These are phyloP conservation scores for Giardia duodenalis DNA, from an alignment of 208 protist genomes.

Conservation along the genomic window DNA sequence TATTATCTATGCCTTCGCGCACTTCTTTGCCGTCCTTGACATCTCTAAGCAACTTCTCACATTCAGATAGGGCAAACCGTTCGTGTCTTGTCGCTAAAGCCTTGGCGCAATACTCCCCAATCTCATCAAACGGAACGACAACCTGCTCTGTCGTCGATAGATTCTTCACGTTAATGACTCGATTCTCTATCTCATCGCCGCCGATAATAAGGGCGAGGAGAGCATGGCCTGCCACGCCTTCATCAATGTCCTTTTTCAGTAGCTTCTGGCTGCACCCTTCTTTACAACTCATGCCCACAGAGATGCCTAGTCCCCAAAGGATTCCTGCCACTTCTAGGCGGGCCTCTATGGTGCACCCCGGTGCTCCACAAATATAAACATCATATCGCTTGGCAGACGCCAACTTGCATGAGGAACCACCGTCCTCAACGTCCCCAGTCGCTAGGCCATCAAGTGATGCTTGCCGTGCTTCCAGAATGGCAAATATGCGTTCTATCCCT, in stretches of 20 bases:
- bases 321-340: slow-evolving; percentile 46
- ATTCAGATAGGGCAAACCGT: too few species aligned
- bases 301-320: slow-evolving; percentile 52
- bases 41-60: too few species aligned
- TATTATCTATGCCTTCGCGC: too few species aligned
- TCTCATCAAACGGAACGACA: background rate
- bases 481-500: slow-evolving; percentile 65
- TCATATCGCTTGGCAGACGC: background rate
- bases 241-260: slow-evolving; percentile 38
- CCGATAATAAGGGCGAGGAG: slow-evolving; percentile 54
- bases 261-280: slow-evolving; percentile 47
- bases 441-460: background rate
- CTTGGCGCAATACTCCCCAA: background rate
- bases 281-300: slow-evolving; percentile 43
- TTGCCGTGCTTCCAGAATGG: slow-evolving; percentile 50
- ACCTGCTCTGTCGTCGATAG: background rate
- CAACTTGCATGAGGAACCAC: too few species aligned
- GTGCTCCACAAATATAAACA: slow-evolving; percentile 47
- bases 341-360: slow-evolving; percentile 40
- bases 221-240: background rate
- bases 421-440: too few species aligned
- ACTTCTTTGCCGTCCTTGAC: too few species aligned
- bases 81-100: too few species aligned
- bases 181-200: slow-evolving; percentile 50
- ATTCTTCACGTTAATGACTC: slow-evolving; percentile 50